These are phyloP conservation scores for Xerocomellus intermedius DNA, from an alignment of 768 basidiomycete species.

Conservation along the genomic window DNA sequence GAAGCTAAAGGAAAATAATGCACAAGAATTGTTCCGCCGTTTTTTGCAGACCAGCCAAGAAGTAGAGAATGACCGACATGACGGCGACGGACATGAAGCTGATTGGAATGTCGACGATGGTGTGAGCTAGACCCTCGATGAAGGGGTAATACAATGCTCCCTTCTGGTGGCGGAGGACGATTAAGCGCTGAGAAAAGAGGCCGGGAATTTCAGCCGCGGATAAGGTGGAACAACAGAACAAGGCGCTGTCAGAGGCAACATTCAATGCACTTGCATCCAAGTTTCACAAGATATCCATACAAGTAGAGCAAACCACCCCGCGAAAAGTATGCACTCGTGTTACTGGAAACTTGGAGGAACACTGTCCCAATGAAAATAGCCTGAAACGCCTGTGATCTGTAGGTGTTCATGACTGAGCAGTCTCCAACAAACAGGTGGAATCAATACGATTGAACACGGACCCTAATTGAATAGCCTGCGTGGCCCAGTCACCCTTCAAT, in stretches of 20 bases:
- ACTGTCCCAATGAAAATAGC: constrained; percentile 33
- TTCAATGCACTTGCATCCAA: not conserved
- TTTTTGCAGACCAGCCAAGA: constrained; percentile 21
- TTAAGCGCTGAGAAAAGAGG: constrained; percentile 42
- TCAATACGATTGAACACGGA: constrained; percentile 21
- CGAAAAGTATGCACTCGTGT: constrained; percentile 40
- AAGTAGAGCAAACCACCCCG: constrained; percentile 82
- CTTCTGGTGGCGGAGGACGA: constrained; percentile 41
- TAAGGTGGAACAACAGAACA: constrained; percentile 50
- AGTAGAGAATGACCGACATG: constrained; percentile 18
- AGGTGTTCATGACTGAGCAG: not conserved
- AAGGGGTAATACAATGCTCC: constrained; percentile 51
- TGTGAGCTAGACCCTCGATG: constrained; percentile 43
- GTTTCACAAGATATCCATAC: constrained; percentile 33
- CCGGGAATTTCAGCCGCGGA: constrained; percentile 54
- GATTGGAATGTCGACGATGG: constrained; percentile 46
- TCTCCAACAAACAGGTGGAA: constrained; percentile 1
- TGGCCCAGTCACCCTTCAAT: constrained; percentile 39
- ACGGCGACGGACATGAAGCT: constrained; percentile 21
- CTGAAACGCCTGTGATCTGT: constrained; percentile 36
- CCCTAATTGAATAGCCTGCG: constrained; percentile 36
- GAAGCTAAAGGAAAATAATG: not conserved
- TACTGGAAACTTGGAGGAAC: constrained; percentile 39
- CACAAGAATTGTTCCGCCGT: constrained; percentile 21
- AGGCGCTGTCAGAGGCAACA: constrained; percentile 37